Base-by-base conservation (phyloP, 306 rosid species). In the Boehmeria nivea region DNA sequence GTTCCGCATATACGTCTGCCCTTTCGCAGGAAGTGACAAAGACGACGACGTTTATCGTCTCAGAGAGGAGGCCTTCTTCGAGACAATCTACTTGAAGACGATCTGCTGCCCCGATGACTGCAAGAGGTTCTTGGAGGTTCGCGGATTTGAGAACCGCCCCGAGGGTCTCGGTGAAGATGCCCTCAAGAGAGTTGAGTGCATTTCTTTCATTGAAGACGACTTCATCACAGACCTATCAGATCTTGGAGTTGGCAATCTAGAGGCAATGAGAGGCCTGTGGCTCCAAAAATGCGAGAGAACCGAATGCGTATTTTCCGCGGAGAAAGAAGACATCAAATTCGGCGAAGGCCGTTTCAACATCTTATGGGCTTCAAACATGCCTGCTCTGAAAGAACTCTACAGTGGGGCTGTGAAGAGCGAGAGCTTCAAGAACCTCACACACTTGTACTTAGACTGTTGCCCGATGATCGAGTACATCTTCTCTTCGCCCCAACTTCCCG, bases 311-410 rank as follows among this genome's bases (percentile, higher is more conserved):
- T 56, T 57, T 24, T 24, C 3, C 5, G 49, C 57, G 12, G 18
- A 57, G 15, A 25, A 19, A 9, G 39, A 40, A 19, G 46, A 4
- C 28, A n/a, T n/a, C n/a, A n/a, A n/a, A n/a, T 21, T 46, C 45
- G 25, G 18, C 22, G 20, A 34, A 53, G 44, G 7, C 7, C 5
- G 24, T 37, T 43, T 73, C 10, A 63, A 51, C 28, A 57, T 43
- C 15, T 27, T 73, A 33, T 57, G 74, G 78, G 43, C 55, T 12
- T 73, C 70, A 33, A 67, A 67, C 55, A 69, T 73, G 57, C 70
- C 66, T 19, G 31, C n/a, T 10, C 37, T 73, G 59, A 22, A 13
- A 15, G 16, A 16, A 12, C 17, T 68, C 42, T 46, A 36, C 47
- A 15, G 2, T 3, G 24, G 28, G 18, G 11, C 36, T 6, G 40